Conservation (phyloP, 768 basidiomycete genomes). For the Serendipita sp. region DNA sequence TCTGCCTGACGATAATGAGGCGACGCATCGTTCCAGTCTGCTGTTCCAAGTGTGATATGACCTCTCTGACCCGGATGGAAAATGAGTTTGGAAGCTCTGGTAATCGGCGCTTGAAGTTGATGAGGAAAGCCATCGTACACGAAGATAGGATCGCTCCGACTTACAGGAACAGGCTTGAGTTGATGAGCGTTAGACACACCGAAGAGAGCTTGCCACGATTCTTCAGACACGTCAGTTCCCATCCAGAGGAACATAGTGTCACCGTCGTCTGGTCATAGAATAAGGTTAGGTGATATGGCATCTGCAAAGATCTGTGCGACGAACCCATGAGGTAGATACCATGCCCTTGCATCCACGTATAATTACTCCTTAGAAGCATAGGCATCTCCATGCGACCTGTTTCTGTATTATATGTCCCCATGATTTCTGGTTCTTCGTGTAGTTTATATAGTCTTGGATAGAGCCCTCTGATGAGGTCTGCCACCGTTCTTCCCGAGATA, state of each 20-base stretch:
- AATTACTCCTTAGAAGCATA: constrained; percentile 61
- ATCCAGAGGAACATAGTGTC: constrained; percentile 84
- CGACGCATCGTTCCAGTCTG: constrained; percentile 36
- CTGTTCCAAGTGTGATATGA: constrained; percentile 50
- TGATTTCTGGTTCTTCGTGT: constrained; percentile 61
- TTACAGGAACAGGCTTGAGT: constrained; percentile 55
- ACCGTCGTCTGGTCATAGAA: constrained; percentile 58
- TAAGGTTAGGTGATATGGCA: not conserved
- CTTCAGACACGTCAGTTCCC: constrained; percentile 65
- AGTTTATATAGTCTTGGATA: constrained; percentile 82
- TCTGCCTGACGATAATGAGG: constrained; percentile 68
- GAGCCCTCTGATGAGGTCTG: constrained; percentile 56
- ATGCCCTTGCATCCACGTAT: constrained; percentile 75
- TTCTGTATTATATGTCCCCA: constrained; percentile 41
- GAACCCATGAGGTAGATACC: constrained; percentile 89
- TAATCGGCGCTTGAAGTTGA: constrained; percentile 44
- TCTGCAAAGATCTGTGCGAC: constrained; percentile 15
- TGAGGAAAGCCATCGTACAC: not conserved
- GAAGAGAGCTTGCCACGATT: constrained; percentile 69
- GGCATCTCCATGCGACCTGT: constrained; percentile 53
- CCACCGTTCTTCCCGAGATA: constrained; percentile 53
- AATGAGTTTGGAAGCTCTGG: constrained; percentile 58
- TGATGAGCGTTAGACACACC: constrained; percentile 63
- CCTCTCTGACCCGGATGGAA: constrained; percentile 73
- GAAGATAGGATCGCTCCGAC: constrained; percentile 14